phyloP scores from a whole-genome alignment of 331 rosid species.

The Stylosanthes scabra region DNA sequence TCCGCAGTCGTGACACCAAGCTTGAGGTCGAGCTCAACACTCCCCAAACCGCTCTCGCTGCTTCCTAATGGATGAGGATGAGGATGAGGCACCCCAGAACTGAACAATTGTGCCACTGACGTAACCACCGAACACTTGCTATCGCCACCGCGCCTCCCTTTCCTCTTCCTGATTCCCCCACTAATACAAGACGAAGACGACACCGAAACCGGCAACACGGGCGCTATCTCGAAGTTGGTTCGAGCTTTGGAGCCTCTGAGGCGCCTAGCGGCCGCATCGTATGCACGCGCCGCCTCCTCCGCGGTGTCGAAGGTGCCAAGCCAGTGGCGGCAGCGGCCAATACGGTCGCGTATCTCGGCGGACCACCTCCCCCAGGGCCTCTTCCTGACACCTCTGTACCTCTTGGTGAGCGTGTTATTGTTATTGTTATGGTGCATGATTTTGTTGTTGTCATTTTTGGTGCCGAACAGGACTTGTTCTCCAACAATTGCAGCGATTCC shows the following conservation, averaged over 20 bases:
- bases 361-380: constrained; percentile 99
- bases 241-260: constrained; percentile 82
- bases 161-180: constrained; percentile 5
- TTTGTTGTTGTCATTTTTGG: neutral
- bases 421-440: neutral
- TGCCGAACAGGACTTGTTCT: constrained; percentile 61
- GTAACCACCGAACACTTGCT: constrained; percentile 67
- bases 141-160: neutral
- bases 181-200: constrained; percentile 11
- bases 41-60: neutral
- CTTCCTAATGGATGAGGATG: neutral
- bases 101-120: constrained; percentile 66
- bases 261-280: constrained; percentile 91
- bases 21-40: constrained; percentile 55
- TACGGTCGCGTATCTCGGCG: constrained; percentile 93
- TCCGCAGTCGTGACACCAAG: constrained; percentile 33
- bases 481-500: constrained; percentile 87
- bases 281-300: constrained; percentile 94
- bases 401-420: neutral
- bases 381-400: constrained; percentile 92
- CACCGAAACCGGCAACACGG: constrained; percentile 53
- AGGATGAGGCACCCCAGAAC: constrained; percentile 35
- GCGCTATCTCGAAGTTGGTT: constrained; percentile 74
- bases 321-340: constrained; percentile 95
- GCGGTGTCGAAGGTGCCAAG: constrained; percentile 92